Base-by-base conservation (phyloP, 768 basidiomycete genomes). In the Leucocoprinus birnbaumii region DNA sequence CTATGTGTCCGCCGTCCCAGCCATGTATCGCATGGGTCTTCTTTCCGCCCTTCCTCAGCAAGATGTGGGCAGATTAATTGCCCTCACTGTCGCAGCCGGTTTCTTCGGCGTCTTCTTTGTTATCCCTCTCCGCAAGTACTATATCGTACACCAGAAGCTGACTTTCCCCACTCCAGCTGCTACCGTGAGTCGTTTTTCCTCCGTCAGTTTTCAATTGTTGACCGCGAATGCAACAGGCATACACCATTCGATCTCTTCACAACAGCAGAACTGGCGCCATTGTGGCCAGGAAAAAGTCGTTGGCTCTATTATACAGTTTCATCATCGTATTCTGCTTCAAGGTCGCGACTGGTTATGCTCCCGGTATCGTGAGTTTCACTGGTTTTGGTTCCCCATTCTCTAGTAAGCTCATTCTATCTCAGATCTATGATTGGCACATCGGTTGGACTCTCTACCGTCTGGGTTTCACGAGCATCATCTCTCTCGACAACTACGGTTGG, bases 101-200 rank as follows among this genome's bases (percentile, higher is more conserved):
- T 82, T 84, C 72, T 85, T 82, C 58, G 83, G 82, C 42, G 77
- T 85, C 8, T 83, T 85, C 67, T 87, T 87, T 72, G 82, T 82
- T 52, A 80, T 86, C 53, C 84, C 84, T 1, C 68, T 84, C 34
- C 76, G 82, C 52, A 79, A 78, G 59, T 82, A 82, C 65, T 86
- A 80, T 67, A 83, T 86, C 59, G 69, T 86, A 49, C 75, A 80
- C 61, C 81, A 83, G 64, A 84, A 83, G 64, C 66, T 84, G 14
- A 80, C 80, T 14, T 85, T 86, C 72, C 84, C 83, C 0, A 84
- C 84, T 0, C 82, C 80, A 25, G 80, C 86, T 55, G 86, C 85
- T 14, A 83, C 84, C 34, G 77, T 74, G 63, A 58, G 72, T 62
- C 38, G 8, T 14, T n/a, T 10, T 10, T 38, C 6, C 8, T 38